Conservation (phyloP, 1,284 basidiomycete genomes). For the Naganishia liquefaciens region DNA sequence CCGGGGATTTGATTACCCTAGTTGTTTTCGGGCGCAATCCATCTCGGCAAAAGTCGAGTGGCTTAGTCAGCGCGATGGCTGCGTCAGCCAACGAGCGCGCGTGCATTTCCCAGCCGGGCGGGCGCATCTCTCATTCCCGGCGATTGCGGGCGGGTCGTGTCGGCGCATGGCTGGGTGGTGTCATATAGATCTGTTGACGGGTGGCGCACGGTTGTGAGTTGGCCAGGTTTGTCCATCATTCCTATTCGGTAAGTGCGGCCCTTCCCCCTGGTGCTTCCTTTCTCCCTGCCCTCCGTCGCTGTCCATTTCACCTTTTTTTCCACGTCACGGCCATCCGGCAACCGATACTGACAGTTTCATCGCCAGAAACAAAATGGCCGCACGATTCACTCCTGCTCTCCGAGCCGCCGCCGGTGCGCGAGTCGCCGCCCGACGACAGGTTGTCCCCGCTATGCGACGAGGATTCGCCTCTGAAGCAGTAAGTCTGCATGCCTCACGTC, state of each 20-base stretch:
- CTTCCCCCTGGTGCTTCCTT: neutral
- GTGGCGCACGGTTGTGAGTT: no score
- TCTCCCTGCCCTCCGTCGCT: neutral
- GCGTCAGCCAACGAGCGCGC: constrained; percentile 5
- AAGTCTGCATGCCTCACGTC: constrained; percentile 30
- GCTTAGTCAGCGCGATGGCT: neutral
- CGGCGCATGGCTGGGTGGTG: neutral
- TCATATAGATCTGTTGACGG: neutral
- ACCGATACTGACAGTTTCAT: neutral
- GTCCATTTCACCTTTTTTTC: neutral
- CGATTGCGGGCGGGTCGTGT: neutral
- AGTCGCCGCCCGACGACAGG: constrained; percentile 26
- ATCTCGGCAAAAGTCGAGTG: neutral
- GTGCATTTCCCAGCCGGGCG: constrained; percentile 3
- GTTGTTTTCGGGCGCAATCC: neutral
- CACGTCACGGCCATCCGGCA: neutral
- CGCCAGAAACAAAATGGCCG: constrained; percentile 13
- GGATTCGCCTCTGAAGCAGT: constrained; percentile 29
- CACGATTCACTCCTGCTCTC: constrained; percentile 28
- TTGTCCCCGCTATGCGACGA: constrained; percentile 25
- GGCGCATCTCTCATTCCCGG: constrained; percentile 1
- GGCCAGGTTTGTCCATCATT: no score
- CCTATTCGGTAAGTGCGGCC: no score
- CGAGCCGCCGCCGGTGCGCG: constrained; percentile 28
- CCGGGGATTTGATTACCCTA: neutral